Conservation (phyloP, 225 moss, liverwort and hornwort species). For the Pseudoscleropodium purum region DNA sequence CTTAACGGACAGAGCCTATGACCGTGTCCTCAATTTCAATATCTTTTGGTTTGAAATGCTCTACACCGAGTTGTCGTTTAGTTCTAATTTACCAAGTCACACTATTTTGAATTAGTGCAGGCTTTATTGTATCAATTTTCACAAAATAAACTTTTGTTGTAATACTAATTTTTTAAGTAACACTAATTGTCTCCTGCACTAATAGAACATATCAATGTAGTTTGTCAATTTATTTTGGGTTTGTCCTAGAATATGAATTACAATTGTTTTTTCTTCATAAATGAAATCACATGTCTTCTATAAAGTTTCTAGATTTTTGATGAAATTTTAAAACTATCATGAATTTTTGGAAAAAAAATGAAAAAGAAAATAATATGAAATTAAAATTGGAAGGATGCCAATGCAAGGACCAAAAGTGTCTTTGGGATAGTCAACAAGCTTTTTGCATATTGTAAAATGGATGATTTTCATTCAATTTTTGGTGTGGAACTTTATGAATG, state of each 20-base stretch:
- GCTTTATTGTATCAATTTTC: background rate
- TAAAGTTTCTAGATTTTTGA: background rate
- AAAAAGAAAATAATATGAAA: background rate
- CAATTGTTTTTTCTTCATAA: background rate
- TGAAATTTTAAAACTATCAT: background rate
- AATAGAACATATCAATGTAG: background rate
- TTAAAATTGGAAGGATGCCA: no score
- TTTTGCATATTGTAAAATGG: no score
- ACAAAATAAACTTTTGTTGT: background rate
- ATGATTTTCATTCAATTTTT: no score
- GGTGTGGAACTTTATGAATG: no score
- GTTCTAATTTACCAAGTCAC: background rate
- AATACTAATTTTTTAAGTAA: background rate
- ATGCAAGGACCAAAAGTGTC: no score
- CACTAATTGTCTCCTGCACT: fast-evolving
- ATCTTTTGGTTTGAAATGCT: background rate
- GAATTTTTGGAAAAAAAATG: background rate
- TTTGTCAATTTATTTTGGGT: no score
- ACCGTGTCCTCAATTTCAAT: background rate
- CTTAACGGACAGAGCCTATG: background rate
- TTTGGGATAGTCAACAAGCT: no score
- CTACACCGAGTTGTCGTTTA: background rate
- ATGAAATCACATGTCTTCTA: background rate
- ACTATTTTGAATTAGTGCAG: background rate
- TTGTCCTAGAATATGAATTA: background rate